Evolutionary conservation across 768 basidiomycete genomes (phyloP).

Genomic region (Boletus tomentosulus): DNA sequence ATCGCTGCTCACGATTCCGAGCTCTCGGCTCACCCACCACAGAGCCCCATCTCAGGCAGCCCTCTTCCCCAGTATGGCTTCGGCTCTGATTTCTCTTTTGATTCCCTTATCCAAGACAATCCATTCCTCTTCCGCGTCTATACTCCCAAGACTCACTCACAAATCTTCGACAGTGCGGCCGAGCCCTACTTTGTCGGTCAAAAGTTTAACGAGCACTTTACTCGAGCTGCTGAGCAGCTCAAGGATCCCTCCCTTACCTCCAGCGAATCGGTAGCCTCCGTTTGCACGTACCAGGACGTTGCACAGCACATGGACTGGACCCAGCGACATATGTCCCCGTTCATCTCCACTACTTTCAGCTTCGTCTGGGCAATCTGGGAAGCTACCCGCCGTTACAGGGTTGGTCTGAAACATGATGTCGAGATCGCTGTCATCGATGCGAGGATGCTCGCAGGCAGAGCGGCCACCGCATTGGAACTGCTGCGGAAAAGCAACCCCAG

Average conservation of each 20-base stretch:
- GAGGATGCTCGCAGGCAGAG: conserved; percentile 48
- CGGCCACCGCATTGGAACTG: conserved; percentile 63
- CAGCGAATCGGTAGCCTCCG: conserved; percentile 27
- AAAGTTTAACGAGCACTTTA: conserved; percentile 49
- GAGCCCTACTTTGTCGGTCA: conserved; percentile 70
- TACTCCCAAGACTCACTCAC: conserved; percentile 61
- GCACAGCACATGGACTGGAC: conserved; percentile 75
- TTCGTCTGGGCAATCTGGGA: conserved; percentile 84
- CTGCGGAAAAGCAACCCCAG: conserved; percentile 47
- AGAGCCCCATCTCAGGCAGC: conserved; percentile 19
- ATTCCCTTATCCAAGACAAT: conserved; percentile 56
- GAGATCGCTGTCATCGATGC: conserved; percentile 80
- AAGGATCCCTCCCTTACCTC: conserved; percentile 28
- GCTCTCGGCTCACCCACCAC: conserved; percentile 11
- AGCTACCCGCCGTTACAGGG: conserved; percentile 68
- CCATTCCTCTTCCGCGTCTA: conserved; percentile 79
- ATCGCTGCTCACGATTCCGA: conserved; percentile 13
- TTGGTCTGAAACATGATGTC: conserved; percentile 68
- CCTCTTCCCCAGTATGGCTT: conserved; percentile 73
- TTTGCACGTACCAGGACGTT: conserved; percentile 55
- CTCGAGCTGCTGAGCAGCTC: conserved; percentile 37
- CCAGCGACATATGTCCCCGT: conserved; percentile 63
- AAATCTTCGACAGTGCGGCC: conserved; percentile 43
- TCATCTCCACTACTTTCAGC: conserved; percentile 74
- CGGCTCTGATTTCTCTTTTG: conserved; percentile 57